A percentile compares a stretch with the other conserved stretches of the same genome.
phyloP scores from a whole-genome alignment of 2,329 filamentous ascomycete species.

The Pseudogymnoascus destructans region DNA sequence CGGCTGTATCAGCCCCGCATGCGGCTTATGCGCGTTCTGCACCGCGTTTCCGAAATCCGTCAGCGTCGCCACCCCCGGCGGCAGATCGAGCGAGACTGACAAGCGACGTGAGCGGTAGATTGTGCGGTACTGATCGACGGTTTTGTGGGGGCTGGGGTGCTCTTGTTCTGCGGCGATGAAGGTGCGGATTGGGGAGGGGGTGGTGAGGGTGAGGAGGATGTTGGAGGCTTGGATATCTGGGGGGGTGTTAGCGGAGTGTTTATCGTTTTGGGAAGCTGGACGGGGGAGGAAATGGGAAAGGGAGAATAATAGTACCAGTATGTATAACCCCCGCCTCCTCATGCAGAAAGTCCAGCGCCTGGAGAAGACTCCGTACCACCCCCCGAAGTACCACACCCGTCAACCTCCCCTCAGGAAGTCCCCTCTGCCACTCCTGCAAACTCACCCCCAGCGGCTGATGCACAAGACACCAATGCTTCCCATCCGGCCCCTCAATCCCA shows the following conservation, averaged over 20 bases:
- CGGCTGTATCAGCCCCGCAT: not conserved
- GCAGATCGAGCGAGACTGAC: conserved; percentile 14
- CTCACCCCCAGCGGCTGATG: conserved; percentile 30
- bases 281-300: conserved; percentile 23
- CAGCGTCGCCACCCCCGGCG: conserved; percentile 12
- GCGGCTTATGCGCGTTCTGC: not conserved
- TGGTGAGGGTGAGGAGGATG: conserved; percentile 19
- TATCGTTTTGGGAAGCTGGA: not conserved
- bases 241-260: not conserved
- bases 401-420: conserved; percentile 13
- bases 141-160: conserved; percentile 23
- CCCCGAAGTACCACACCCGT: conserved; percentile 15
- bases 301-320: conserved; percentile 14
- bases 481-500: conserved; percentile 21
- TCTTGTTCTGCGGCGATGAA: conserved; percentile 18
- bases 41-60: not conserved
- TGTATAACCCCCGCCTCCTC: conserved; percentile 20
- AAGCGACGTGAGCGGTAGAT: conserved; percentile 22
- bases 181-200: not conserved
- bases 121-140: conserved; percentile 17
- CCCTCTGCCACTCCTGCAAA: conserved; percentile 26
- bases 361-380: conserved; percentile 12
- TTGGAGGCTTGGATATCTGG: conserved; percentile 27
- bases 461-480: conserved; percentile 26
- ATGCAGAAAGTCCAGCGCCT: conserved; percentile 21